phyloP scores from a whole-genome alignment of 2,329 filamentous ascomycete genomes.

The Cordyceps cateniannulata region DNA sequence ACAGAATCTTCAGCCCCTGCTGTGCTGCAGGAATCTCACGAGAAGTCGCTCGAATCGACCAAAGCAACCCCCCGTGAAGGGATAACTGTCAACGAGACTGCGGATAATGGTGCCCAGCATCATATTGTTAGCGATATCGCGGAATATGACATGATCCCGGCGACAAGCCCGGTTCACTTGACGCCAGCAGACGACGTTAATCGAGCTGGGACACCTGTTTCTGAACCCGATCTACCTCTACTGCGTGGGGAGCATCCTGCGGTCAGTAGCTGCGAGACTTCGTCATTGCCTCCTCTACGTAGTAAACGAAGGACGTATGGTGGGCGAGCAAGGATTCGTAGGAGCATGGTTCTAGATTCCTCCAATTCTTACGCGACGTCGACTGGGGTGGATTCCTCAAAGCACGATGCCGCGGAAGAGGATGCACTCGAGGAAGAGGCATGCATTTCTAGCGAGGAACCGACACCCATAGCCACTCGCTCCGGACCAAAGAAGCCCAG shows the following conservation, averaged over 20 bases:
- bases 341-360: conserved; percentile 24
- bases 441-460: not conserved
- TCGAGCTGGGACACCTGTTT: conserved; percentile 16
- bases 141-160: conserved; percentile 33
- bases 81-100: conserved; percentile 7
- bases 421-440: not conserved
- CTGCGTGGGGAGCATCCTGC: conserved; percentile 17
- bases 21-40: conserved; percentile 20
- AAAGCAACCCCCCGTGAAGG: conserved; percentile 25
- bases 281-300: conserved; percentile 19
- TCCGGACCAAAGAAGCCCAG: not conserved
- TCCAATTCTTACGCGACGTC: conserved; percentile 14
- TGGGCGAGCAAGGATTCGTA: conserved; percentile 15
- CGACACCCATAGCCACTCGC: conserved; percentile 2
- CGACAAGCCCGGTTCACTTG: conserved; percentile 29
- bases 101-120: conserved; percentile 12
- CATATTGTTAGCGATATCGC: conserved; percentile 10
- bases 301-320: conserved; percentile 19
- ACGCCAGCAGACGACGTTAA: conserved; percentile 21
- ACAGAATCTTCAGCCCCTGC: not conserved
- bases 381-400: not conserved
- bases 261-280: conserved; percentile 20
- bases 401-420: not conserved
- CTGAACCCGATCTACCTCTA: conserved; percentile 30
- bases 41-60: conserved; percentile 22